Percentiles rank a stretch among this genome's conserved stretches.
Evolutionary conservation across 1,139 yeast genomes (phyloP).

Genomic region (Diutina siamensis): DNA sequence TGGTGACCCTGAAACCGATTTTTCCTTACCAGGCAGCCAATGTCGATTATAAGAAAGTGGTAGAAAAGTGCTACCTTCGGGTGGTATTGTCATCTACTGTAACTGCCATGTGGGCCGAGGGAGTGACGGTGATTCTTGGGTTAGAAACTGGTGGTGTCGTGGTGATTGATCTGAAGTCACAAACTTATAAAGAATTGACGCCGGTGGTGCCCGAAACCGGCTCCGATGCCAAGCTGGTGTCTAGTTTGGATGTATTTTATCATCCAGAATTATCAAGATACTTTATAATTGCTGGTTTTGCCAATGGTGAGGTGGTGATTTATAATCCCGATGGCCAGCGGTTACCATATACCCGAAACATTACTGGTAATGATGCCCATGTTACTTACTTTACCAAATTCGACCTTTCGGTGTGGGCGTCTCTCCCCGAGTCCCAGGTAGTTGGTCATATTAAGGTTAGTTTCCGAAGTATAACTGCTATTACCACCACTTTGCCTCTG

Average conservation of each 20-base stretch:
- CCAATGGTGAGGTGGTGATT: conserved; percentile 4
- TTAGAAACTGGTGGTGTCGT: not conserved
- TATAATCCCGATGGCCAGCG: not conserved
- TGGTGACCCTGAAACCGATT: not conserved
- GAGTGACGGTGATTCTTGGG: not conserved
- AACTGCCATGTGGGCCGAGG: not conserved
- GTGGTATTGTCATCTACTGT: not conserved
- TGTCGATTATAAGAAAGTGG: not conserved
- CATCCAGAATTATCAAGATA: not conserved
- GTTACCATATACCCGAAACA: not conserved
- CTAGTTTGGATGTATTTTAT: not conserved
- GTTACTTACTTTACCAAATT: conserved; percentile 1
- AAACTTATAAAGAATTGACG: not conserved
- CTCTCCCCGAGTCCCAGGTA: not conserved
- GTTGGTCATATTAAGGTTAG: conserved; percentile 55
- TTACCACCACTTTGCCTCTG: conserved; percentile 22
- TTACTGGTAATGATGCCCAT: not conserved
- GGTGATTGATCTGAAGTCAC: not conserved
- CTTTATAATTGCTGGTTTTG: not conserved
- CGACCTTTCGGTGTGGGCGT: not conserved
- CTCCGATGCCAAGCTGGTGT: not conserved
- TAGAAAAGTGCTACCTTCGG: not conserved
- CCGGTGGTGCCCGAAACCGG: conserved; percentile 7
- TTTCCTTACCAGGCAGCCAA: not conserved
- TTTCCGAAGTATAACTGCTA: conserved; percentile 36